Evolutionary conservation across 2,329 filamentous ascomycete genomes (phyloP).

Genomic region (Nectriaceae sp.): DNA sequence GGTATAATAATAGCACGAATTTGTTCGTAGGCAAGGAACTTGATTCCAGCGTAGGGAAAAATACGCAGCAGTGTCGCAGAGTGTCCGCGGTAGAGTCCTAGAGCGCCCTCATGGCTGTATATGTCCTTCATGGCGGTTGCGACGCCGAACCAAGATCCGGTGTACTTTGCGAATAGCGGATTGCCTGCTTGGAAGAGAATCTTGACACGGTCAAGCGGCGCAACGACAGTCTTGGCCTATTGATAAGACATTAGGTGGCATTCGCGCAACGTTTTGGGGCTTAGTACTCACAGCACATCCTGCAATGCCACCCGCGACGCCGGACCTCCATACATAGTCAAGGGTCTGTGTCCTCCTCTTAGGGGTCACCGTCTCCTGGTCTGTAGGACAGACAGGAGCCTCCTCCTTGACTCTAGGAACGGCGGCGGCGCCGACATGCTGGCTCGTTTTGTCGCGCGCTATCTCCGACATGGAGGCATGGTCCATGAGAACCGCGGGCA

Average conservation of each 20-base stretch:
- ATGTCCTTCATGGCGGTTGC: constrained; percentile 83
- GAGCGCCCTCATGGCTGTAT: constrained; percentile 69
- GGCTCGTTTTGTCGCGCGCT: constrained; percentile 37
- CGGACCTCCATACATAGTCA: constrained; percentile 83
- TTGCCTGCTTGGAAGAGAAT: constrained; percentile 97
- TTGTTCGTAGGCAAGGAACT: constrained; percentile 97
- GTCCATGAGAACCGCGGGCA: constrained; percentile 55
- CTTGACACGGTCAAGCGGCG: constrained; percentile 95
- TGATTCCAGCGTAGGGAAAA: constrained; percentile 96
- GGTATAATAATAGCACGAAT: constrained; percentile 80
- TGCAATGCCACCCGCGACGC: constrained; percentile 84
- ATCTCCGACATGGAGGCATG: constrained; percentile 58
- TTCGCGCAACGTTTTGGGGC: background rate
- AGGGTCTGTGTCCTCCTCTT: constrained; percentile 63
- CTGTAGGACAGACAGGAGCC: constrained; percentile 49
- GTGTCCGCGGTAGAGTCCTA: constrained; percentile 88
- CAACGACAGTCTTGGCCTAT: constrained; percentile 92
- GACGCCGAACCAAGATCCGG: constrained; percentile 84
- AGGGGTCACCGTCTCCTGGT: constrained; percentile 47
- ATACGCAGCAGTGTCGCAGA: constrained; percentile 92
- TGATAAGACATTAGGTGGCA: constrained; percentile 10
- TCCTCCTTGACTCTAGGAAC: constrained; percentile 30
- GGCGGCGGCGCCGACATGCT: constrained; percentile 25
- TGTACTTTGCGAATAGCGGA: constrained; percentile 91
- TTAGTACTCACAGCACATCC: constrained; percentile 77